A percentile compares a stretch with the other conserved stretches of the same genome.
phyloP scores from a whole-genome alignment of 495 filamentous ascomycete species.

The Zalerion maritima region DNA sequence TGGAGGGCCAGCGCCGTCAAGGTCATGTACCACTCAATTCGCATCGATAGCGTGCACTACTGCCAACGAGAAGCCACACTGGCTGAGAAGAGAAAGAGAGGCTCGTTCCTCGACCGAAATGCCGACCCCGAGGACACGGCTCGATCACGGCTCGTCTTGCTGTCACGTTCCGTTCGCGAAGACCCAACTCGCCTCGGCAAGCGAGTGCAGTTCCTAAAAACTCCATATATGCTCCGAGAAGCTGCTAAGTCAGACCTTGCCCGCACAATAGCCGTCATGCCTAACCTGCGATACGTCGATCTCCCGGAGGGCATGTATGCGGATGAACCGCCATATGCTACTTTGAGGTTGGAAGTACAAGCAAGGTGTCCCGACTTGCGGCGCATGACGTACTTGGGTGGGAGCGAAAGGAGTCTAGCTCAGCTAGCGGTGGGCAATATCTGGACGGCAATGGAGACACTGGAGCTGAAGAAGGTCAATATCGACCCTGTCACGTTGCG shows the following conservation, averaged over 20 bases:
- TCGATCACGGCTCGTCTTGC: slow-evolving; percentile 55
- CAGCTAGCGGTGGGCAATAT: slow-evolving; percentile 45
- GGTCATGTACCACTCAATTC: slow-evolving; percentile 72
- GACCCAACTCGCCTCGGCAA: slow-evolving; percentile 46
- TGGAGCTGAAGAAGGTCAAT: slow-evolving; percentile 59
- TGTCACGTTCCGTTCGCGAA: slow-evolving; percentile 69
- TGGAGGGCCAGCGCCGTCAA: slow-evolving; percentile 48
- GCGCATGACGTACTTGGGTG: slow-evolving; percentile 71
- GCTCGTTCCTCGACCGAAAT: slow-evolving; percentile 60
- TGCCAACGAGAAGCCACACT: slow-evolving; percentile 75
- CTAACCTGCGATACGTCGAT: slow-evolving; percentile 79
- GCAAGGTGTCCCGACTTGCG: slow-evolving; percentile 67
- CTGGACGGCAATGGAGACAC: slow-evolving; percentile 66
- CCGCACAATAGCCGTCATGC: slow-evolving; percentile 69
- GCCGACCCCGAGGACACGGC: slow-evolving; percentile 66
- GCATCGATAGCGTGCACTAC: slow-evolving; percentile 91
- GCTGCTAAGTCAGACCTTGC: slow-evolving; percentile 73
- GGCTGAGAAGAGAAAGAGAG: slow-evolving; percentile 58
- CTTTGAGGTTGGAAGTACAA: slow-evolving; percentile 71
- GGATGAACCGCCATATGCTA: slow-evolving; percentile 58
- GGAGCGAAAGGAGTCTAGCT: slow-evolving; percentile 66
- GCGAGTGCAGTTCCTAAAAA: slow-evolving; percentile 64
- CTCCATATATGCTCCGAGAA: slow-evolving; percentile 94
- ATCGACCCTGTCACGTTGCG: slow-evolving; percentile 59
- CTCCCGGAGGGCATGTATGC: slow-evolving; percentile 74